Evolutionary conservation across 2,329 filamentous ascomycete genomes (phyloP).

Genomic region (Fusarium solani-melongenae): DNA sequence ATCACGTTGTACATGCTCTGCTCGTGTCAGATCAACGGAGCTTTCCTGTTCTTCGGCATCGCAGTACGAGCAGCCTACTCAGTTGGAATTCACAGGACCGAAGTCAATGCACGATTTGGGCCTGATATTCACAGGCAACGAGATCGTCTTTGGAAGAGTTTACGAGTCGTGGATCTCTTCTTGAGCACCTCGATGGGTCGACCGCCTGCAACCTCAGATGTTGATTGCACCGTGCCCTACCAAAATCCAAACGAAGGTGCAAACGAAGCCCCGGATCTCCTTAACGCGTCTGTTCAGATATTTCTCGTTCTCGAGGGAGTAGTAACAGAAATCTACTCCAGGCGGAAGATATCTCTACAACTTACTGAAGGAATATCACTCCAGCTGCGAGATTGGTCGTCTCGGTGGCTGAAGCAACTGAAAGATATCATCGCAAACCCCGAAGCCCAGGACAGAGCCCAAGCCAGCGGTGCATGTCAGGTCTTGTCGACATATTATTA

Average conservation of each 20-base stretch:
- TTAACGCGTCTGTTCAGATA: constrained; percentile 65
- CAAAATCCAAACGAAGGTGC: constrained; percentile 49
- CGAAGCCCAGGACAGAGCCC: constrained; percentile 37
- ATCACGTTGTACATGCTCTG: constrained; percentile 66
- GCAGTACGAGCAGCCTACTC: constrained; percentile 64
- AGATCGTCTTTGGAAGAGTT: constrained; percentile 65
- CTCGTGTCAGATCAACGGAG: constrained; percentile 65
- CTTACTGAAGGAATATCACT: constrained; percentile 65
- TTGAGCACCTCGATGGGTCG: constrained; percentile 66
- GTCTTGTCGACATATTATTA: constrained; percentile 66
- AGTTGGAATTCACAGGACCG: constrained; percentile 63
- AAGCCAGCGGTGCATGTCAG: constrained; percentile 61
- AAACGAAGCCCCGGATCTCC: constrained; percentile 56
- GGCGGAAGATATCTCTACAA: constrained; percentile 63
- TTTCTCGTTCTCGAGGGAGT: constrained; percentile 62
- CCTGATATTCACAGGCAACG: constrained; percentile 55
- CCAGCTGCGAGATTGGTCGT: constrained; percentile 63
- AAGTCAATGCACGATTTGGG: constrained; percentile 65
- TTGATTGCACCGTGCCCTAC: constrained; percentile 66
- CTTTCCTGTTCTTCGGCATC: constrained; percentile 65
- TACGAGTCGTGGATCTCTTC: constrained; percentile 63
- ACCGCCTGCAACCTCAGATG: constrained; percentile 63
- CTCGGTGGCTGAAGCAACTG: constrained; percentile 58
- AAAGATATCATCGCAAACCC: constrained; percentile 50
- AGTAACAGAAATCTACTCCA: constrained; percentile 63